Evolutionary conservation across 345 rosid genomes (phyloP), one percentile per base, ranked within the genome.

Genomic region (Draba incana): DNA sequence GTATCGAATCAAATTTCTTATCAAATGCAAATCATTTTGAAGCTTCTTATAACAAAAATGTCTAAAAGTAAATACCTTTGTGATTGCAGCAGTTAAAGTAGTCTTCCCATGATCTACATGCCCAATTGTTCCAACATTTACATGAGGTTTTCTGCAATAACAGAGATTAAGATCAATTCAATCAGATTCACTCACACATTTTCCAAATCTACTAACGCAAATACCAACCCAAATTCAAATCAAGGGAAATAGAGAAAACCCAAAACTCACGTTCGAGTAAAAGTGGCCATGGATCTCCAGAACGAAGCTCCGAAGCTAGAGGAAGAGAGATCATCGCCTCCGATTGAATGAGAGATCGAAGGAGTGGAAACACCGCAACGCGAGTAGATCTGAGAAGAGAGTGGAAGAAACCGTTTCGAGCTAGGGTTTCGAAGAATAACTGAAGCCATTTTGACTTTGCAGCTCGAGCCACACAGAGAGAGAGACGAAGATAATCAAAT

Each of bases 101-200:
- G 99, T 95, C 82, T 95, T 95, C 41, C 99, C 99, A 57, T 95
- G 99, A 86, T 95, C 99, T 56, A 95, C 99, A 55, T 95, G 99
- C 6, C 99, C 99, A 51, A 95, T 95, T 46, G 99, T 95, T 60
- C 99, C 99, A 59, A 95, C 97, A 76, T 95, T 95, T 5, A 95
- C 99, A 72, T 95, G 98, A 77, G 97, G 99, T 62, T 95, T 95
- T 20, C 99, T 95, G 81, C 64, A 6, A 63, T 13, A 67, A 50
- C 35, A 53, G 27, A 31, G 12, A 46, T n/a, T 25, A 30, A 8
- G 9, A 12, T 12, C 20, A 41, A 45, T n/a, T 12, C 23, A 48
- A 49, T 8, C 46, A 51, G 4, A 68, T 10, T n/a, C 66, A 27
- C 1, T 58, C 42, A 16, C 42, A 12, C 57, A 56, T 8, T 47